A percentile compares a stretch with the other conserved stretches of the same genome.
phyloP scores from a whole-genome alignment of 2,329 filamentous ascomycete genomes.

The Diaporthe sp. region DNA sequence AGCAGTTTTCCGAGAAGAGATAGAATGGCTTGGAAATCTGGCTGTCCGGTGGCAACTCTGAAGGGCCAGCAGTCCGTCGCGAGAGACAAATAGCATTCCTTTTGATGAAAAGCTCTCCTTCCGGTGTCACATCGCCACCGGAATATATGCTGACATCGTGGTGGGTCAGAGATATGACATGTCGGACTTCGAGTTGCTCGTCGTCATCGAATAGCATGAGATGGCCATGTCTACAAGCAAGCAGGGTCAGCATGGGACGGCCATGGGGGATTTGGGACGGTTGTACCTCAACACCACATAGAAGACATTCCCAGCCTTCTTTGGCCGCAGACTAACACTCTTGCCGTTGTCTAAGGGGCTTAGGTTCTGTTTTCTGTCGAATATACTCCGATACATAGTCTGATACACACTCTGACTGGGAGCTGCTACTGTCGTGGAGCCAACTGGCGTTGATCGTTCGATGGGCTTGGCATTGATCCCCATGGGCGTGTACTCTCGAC shows the following conservation, averaged over 20 bases:
- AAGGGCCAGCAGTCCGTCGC: constrained; percentile 68
- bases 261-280: background rate
- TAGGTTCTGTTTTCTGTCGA: constrained; percentile 78
- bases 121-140: constrained; percentile 81
- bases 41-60: constrained; percentile 67
- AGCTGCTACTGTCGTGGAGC: constrained; percentile 78
- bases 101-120: constrained; percentile 97
- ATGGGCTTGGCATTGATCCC: constrained; percentile 94
- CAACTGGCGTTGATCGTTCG: constrained; percentile 85
- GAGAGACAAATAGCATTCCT: constrained; percentile 87
- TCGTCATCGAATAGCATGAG: constrained; percentile 98
- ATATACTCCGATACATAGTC: constrained; percentile 96
- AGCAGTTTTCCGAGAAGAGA: constrained; percentile 94
- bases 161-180: constrained; percentile 93
- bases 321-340: constrained; percentile 65
- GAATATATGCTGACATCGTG: constrained; percentile 89
- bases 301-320: constrained; percentile 87
- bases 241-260: constrained; percentile 36
- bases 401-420: constrained; percentile 97
- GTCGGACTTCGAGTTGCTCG: constrained; percentile 93
- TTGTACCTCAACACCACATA: constrained; percentile 88
- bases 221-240: constrained; percentile 81
- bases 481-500: constrained; percentile 90
- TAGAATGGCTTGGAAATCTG: constrained; percentile 85
- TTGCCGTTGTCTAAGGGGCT: constrained; percentile 63